phyloP scores from a whole-genome alignment of 164 flowering plant species.

The grape (Vitis vinifera) region ASM3070453v1 NC_081806.1:7797001-7797500 shows the following conservation, averaged over 20 bases:
- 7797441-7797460: not conserved
- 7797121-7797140: not conserved
- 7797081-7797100: not conserved
- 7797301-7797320: constrained; percentile 12
- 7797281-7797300: constrained; percentile 25
- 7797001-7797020: no score
- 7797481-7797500: constrained; percentile 14
- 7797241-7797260: constrained; percentile 14
- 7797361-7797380: constrained; percentile 7
- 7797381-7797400: not conserved
- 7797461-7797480: constrained; percentile 12
- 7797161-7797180: constrained; percentile 3
- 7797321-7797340: constrained; percentile 23
- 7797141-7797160: not conserved
- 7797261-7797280: constrained; percentile 15
- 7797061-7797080: no score
- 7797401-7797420: constrained; percentile 32
- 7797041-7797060: no score
- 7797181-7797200: constrained; percentile 15
- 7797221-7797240: constrained; percentile 31
- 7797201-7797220: constrained; percentile 16
- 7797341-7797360: constrained; percentile 11
- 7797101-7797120: not conserved
- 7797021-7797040: no score
- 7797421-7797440: constrained; percentile 20